Base-by-base conservation (phyloP, 305 asterid species). In the Rubia tinctorum region DNA sequence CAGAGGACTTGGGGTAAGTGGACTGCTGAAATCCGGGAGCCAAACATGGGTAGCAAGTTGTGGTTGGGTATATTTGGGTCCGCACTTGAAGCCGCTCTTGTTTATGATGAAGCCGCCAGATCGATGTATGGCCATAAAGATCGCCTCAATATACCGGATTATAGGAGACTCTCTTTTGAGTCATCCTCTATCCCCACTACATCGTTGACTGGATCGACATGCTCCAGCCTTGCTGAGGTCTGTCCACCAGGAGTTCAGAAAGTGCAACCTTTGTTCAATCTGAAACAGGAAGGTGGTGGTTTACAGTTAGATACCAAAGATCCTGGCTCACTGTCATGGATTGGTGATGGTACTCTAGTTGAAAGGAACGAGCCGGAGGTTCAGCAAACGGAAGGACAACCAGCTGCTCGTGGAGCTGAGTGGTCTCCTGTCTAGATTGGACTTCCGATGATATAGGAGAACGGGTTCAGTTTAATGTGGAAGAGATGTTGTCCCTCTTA, bases 1-100 rank as follows among this genome's bases (percentile, higher is more conserved):
- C 97, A 93, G 83, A 84, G 98, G 79, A 91, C 88, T 1, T 93
- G 98, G 98, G 98, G 98, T 47, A 93, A 91, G 86, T 93, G 97
- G 98, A 97, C 91, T 25, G 89, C 98, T 3, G 98, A 93, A 83
- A 93, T 93, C 11, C 80, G 97, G 66, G 93, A 90, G 83, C 98
- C 98, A 0, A 80, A 88, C 55, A 70, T 91, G 60, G 97, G 97
- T 25, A 82, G 81, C 37, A 86, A 96, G 80, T n/a, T n/a, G n/a
- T n/a, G n/a, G n/a, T n/a, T n/a, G n/a, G n/a, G n/a, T n/a, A n/a
- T n/a, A n/a, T n/a, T n/a, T n/a, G n/a, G n/a, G n/a, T n/a, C n/a
- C n/a, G n/a, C n/a, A n/a, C n/a, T 51, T 51, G 17, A 4, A 22
- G 17, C 17, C n/a, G n/a, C n/a, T n/a, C n/a, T n/a, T n/a, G n/a